phyloP scores from a whole-genome alignment of 495 filamentous ascomycete species.

The Rostrohypoxylon terebratum region DNA sequence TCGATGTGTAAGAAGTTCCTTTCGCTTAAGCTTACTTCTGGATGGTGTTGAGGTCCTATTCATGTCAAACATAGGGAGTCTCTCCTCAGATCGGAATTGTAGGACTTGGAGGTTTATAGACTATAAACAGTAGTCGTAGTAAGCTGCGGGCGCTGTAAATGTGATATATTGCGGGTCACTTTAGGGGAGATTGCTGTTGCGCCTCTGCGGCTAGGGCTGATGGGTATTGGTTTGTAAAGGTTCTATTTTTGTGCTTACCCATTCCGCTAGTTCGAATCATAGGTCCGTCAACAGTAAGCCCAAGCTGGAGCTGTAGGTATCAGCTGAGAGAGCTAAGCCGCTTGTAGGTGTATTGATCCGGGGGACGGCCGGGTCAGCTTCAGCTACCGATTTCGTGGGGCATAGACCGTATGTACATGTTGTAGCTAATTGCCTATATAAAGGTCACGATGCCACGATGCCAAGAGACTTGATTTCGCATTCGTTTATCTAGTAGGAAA shows the following conservation, averaged over 20 bases:
- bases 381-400: neutral
- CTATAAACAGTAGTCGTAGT: neutral
- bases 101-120: neutral
- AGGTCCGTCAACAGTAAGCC: neutral
- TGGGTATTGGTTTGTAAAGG: neutral
- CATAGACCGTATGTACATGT: neutral
- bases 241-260: slow-evolving; percentile 32
- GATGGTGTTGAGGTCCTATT: neutral
- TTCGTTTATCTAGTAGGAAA: neutral
- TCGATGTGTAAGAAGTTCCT: neutral
- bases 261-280: slow-evolving; percentile 4
- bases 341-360: neutral
- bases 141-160: too few species aligned
- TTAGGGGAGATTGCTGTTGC: neutral
- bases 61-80: neutral
- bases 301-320: neutral
- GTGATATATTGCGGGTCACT: too few species aligned
- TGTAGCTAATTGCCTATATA: neutral
- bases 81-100: neutral
- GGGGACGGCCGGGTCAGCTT: neutral
- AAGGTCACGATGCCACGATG: neutral
- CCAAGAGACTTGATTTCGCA: neutral
- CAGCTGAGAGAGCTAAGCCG: neutral
- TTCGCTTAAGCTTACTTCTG: neutral
- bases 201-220: neutral